A percentile compares a stretch with the other conserved stretches of the same genome.
Conservation (phyloP, 108 stramenopile species). For the Nannochloropsis oceanica region DNA sequence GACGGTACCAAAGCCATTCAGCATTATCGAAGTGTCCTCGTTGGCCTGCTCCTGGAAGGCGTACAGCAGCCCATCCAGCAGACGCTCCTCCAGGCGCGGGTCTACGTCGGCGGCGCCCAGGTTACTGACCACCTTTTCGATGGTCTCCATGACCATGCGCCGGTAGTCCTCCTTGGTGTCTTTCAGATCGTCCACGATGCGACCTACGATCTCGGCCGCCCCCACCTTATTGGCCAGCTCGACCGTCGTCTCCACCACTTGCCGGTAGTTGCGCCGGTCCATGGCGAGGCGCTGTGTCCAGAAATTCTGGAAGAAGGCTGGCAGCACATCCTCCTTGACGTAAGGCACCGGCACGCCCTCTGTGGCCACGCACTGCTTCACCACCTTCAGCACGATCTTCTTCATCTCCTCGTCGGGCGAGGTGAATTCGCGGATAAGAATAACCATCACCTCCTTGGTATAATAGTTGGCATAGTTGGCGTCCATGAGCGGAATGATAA, state of each 20-base stretch:
- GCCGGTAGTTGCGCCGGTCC: constrained; percentile 85
- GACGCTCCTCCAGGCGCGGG: constrained; percentile 81
- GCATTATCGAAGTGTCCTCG: constrained; percentile 71
- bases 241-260: constrained; percentile 91
- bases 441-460: constrained; percentile 93
- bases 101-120: constrained; percentile 87
- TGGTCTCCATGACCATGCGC: constrained; percentile 97
- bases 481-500: constrained; percentile 96
- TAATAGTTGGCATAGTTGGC: constrained; percentile 96
- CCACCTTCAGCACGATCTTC: constrained; percentile 90
- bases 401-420: constrained; percentile 63
- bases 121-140: constrained; percentile 67
- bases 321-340: constrained; percentile 85
- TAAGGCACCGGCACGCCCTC: constrained; percentile 93
- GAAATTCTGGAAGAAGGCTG: constrained; percentile 92
- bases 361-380: constrained; percentile 95
- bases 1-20: constrained; percentile 90
- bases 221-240: constrained; percentile 97
- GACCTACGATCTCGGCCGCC: constrained; percentile 72
- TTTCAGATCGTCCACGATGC: constrained; percentile 97
- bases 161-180: constrained; percentile 97
- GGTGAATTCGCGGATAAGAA: constrained; percentile 90
- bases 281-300: constrained; percentile 98
- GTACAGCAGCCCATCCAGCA: constrained; percentile 96
- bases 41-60: constrained; percentile 89